Base-by-base conservation (phyloP, 1,139 yeast genomes). In the Scheffersomyces quercinus region DNA sequence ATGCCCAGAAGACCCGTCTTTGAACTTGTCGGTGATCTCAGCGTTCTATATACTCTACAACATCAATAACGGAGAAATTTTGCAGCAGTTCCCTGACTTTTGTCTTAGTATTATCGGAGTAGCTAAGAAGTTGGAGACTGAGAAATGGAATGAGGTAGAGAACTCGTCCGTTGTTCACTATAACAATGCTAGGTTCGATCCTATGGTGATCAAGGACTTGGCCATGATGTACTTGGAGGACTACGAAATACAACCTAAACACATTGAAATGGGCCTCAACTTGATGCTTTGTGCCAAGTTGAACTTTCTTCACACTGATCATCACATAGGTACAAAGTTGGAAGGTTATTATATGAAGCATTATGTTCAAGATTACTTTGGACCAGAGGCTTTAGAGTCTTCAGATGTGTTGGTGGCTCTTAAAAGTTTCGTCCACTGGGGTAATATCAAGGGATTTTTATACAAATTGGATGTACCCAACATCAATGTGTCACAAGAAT, bases 351-450 rank as follows among this genome's bases (percentile, higher is more conserved):
- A 70, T 50, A 62, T 79, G 65, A 67, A 68, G 38, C 63, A 67
- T 40, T 67, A 67, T 36, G 67, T 79, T 42, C 55, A 53, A 28
- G 65, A 67, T 32, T 68, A 69, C 45, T 77, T 68, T 47, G 82
- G 81, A 1, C 62, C 58, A 5, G 74, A 65, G 2, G 73, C 77
- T 0, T 51, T 77, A 28, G 58, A 57, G 14, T 69, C 76, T 37
- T 65, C 65, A 1, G 76, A 73, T 38, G 76, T 78, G 13, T 67
- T 76, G 45, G 65, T 73, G 33, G 80, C 83, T 0, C 60, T 79
- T 36, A 73, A 79, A 49, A 75, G 81, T 37, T 78, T 79, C 50
- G 78, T 75, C 14, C 83, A 79, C 56, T 79, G 83, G 83, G 80
- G 80, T 14, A 74, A 77, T 40, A 77, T 76, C 40, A 69, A 71